Evolutionary conservation across 768 basidiomycete species (phyloP), one percentile per base, ranked within the genome.

Genomic region (Paxillus involutus): DNA sequence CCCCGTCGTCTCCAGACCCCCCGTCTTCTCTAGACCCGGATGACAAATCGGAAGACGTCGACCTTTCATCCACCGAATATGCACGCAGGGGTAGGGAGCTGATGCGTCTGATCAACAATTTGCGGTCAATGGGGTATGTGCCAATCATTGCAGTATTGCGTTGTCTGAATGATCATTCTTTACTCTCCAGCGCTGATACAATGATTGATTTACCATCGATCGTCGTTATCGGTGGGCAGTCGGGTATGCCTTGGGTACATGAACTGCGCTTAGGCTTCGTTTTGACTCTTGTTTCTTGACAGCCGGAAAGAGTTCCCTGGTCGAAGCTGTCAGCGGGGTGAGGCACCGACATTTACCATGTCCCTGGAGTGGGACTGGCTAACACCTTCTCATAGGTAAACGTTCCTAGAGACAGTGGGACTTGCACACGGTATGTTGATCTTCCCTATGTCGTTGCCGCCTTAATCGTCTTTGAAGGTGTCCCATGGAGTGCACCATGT

Each of bases 241-340:
- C 82, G 0, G 79, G 81, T 81, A 49, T 32, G 76, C 53, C 21
- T 21, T 21, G 3, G 21, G 21, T 21, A 21, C 26, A 21, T 39
- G 6, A 17, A 2, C 32, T 26, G 11, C 13, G 0, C 37, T 30
- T 26, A 4, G 10, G 35, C 42, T 41, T 48, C 16, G 13, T n/a
- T 24, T 41, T 46, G 21, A 45, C 49, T 58, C 50, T 39, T 14
- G 10, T 49, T 6, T 52, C 21, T 35, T 39, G 4, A 51, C 44
- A 83, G 82, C 81, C 4, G 82, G 82, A 3, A 84, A 84, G 57
- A 84, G 83, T 53, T 84, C 82, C 0, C 63, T 84, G 1, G 80
- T 84, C 0, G 83, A 84, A 49, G 81, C 79, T 0, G 78, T 83
- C 0, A 81, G 74, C 13, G 80, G 81, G 7, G 82, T 84, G 58